Conservation (phyloP, 768 basidiomycete genomes). For the Myochromella boudieri region DNA sequence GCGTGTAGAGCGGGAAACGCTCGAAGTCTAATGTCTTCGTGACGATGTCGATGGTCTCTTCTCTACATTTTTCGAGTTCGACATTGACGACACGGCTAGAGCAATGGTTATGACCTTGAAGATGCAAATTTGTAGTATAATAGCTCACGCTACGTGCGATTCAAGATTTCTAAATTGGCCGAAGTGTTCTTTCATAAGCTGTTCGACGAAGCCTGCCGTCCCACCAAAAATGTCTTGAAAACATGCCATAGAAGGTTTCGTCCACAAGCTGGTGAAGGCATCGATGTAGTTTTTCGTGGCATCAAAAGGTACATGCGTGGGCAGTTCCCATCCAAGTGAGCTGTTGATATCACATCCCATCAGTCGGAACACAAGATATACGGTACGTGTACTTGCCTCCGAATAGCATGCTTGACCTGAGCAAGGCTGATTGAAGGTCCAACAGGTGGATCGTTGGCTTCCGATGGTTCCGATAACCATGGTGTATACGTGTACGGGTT, state of each 20-base stretch:
- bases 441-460: background rate
- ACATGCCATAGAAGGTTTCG: conserved; percentile 24
- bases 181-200: conserved; percentile 26
- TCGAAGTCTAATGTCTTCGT: conserved; percentile 38
- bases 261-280: conserved; percentile 28
- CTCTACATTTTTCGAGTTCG: conserved; percentile 19
- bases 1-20: conserved; percentile 34
- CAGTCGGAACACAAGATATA: background rate
- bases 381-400: conserved; percentile 21
- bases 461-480: background rate
- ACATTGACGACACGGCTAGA: conserved; percentile 3
- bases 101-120: background rate
- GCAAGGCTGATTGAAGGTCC: conserved; percentile 9
- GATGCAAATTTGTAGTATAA: background rate
- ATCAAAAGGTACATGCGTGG: conserved; percentile 33
- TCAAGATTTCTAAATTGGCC: conserved; percentile 28
- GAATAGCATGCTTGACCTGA: conserved; percentile 29
- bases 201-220: conserved; percentile 15
- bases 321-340: conserved; percentile 38
- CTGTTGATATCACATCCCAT: conserved; percentile 16
- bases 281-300: conserved; percentile 28
- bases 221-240: conserved; percentile 25
- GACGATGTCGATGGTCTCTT: conserved; percentile 22
- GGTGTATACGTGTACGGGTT: conserved; percentile 14
- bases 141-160: conserved; percentile 25